These are phyloP conservation scores for Metschnikowia dekortorum DNA, from an alignment of 805 yeast genomes.

Conservation along the genomic window DNA sequence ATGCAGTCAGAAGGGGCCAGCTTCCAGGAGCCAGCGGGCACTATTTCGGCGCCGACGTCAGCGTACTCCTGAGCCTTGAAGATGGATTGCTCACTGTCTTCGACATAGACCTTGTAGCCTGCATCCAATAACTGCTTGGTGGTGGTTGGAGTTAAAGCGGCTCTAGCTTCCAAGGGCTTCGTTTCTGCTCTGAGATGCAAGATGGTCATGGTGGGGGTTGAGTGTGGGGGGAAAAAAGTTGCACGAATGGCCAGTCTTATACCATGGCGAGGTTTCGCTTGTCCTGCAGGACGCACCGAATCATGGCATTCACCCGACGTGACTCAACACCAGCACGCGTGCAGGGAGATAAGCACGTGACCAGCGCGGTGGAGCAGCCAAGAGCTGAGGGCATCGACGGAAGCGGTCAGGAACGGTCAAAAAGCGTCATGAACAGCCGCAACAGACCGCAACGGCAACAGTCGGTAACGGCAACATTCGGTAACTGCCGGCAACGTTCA, in stretches of 20 bases:
- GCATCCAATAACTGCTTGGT: conserved; percentile 79
- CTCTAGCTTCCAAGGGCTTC: conserved; percentile 95
- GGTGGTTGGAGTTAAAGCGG: conserved; percentile 91
- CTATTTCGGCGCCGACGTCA: conserved; percentile 78
- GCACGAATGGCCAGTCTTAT: background rate
- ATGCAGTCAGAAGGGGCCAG: conserved; percentile 86
- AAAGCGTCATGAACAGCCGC: background rate
- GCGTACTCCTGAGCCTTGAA: conserved; percentile 74
- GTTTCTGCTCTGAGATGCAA: conserved; percentile 95
- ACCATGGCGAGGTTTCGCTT: background rate
- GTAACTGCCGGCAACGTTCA: no score
- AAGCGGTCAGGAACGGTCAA: no score
- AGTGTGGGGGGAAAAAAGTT: background rate
- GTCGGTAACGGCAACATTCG: no score
- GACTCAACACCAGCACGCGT: conserved; percentile 1
- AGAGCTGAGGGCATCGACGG: no score
- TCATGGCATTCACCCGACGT: conserved; percentile 1
- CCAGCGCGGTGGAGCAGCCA: background rate
- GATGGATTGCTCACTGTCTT: conserved; percentile 79
- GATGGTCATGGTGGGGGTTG: conserved; percentile 36
- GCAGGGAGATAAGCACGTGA: conserved; percentile 5
- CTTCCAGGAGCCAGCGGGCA: conserved; percentile 92
- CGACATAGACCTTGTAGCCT: conserved; percentile 86
- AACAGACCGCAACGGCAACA: background rate
- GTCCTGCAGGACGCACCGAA: background rate